phyloP scores from a whole-genome alignment of 345 rosid species.

The Pistacia integerrima region DNA sequence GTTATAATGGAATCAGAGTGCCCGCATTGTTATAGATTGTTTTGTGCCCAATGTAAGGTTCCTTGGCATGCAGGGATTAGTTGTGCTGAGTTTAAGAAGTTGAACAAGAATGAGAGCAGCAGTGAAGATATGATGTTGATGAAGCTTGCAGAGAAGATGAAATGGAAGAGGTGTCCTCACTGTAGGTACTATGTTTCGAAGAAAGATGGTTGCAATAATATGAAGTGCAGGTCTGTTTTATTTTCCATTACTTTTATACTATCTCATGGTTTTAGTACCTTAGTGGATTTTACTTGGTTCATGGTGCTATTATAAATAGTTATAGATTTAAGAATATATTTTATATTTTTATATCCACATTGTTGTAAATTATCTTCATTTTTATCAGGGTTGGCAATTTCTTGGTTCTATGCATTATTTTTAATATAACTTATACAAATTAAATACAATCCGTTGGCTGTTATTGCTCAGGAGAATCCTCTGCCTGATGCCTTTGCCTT shows the following conservation, averaged over 20 bases:
- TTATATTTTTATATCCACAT: no score
- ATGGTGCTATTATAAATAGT: no score
- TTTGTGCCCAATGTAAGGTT: slow-evolving; percentile 52
- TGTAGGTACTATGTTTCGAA: slow-evolving; percentile 51
- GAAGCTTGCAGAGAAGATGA: slow-evolving; percentile 34
- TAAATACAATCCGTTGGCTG: no score
- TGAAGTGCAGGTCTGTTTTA: slow-evolving; percentile 43
- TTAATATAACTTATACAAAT: no score
- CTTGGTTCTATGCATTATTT: no score
- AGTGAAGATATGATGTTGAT: slow-evolving; percentile 44
- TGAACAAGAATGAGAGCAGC: slow-evolving; percentile 40
- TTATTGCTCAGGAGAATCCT: no score
- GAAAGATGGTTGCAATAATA: slow-evolving; percentile 38
- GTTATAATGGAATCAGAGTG: slow-evolving; percentile 33
- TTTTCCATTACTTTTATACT: not conserved
- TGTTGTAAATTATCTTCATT: no score
- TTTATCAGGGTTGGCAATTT: no score
- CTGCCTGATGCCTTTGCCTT: no score
- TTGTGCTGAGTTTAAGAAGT: slow-evolving; percentile 41
- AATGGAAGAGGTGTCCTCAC: slow-evolving; percentile 47
- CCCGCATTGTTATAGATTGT: slow-evolving; percentile 40
- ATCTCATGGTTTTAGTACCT: not conserved
- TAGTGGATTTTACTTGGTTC: not conserved
- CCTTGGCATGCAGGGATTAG: slow-evolving; percentile 48
- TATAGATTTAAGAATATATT: no score